Conservation (phyloP, 441 rosid genomes). For the Populus hybrid region DNA sequence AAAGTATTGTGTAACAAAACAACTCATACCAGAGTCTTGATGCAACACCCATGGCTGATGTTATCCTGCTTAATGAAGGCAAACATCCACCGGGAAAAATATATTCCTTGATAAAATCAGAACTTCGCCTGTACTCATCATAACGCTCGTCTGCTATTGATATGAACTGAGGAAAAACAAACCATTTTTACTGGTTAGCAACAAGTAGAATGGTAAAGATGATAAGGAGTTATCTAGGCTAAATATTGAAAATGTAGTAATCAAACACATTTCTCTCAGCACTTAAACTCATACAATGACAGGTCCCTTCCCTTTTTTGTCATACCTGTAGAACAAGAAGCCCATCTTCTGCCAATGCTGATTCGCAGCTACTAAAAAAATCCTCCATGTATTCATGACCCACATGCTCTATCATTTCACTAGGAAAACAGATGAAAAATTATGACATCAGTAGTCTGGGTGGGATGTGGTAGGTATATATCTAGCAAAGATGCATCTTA, state of each 20-base stretch:
- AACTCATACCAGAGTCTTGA: conserved; percentile 67
- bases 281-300: too few species aligned
- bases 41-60: conserved; percentile 30
- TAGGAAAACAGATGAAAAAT: conserved; percentile 10
- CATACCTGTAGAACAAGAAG: conserved; percentile 70
- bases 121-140: conserved; percentile 70
- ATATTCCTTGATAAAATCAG: conserved; percentile 84
- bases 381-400: conserved; percentile 81
- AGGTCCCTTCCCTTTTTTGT: too few species aligned
- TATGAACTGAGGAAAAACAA: conserved; percentile 36
- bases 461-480: too few species aligned
- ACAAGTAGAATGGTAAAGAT: conserved; percentile 22
- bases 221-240: conserved; percentile 26
- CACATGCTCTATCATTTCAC: conserved; percentile 86
- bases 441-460: too few species aligned
- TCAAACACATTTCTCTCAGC: conserved; percentile 21
- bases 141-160: conserved; percentile 87
- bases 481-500: neutral
- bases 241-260: too few species aligned
- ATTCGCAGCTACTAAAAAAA: conserved; percentile 65
- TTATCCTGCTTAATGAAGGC: conserved; percentile 78
- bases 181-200: too few species aligned
- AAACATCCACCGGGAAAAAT: conserved; percentile 88
- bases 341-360: conserved; percentile 68
- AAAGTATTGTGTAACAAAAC: neutral